Percentiles rank a stretch among this genome's conserved stretches.
Evolutionary conservation across 257 asterid species (phyloP).

Genomic region (Echium plantagineum): DNA sequence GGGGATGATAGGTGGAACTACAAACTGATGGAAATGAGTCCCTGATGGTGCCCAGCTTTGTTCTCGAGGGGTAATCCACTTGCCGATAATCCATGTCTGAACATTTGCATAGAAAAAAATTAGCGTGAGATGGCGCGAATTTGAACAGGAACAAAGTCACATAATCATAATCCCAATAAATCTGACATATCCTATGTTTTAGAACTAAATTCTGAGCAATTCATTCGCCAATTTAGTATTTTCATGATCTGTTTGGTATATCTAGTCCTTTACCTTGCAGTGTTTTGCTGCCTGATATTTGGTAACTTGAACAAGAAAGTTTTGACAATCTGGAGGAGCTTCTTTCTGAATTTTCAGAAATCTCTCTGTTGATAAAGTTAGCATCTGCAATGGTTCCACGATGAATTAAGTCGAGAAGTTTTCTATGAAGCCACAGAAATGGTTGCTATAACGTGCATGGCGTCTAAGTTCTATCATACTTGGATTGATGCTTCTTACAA

Average conservation of each 20-base stretch:
- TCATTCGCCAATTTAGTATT: not conserved
- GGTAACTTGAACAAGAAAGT: conserved; percentile 67
- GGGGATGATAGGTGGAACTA: conserved; percentile 65
- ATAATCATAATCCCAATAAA: not conserved
- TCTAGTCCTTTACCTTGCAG: conserved; percentile 43
- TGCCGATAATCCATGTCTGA: conserved; percentile 69
- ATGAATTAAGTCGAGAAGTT: not conserved
- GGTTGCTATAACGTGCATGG: not conserved
- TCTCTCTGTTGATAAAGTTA: conserved; percentile 70
- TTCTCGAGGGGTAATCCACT: conserved; percentile 53
- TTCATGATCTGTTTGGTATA: not conserved
- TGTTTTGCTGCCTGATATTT: conserved; percentile 61
- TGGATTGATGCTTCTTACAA: too few species aligned
- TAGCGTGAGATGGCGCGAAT: not conserved
- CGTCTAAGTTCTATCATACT: not conserved
- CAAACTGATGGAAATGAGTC: conserved; percentile 71
- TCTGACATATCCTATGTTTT: not conserved
- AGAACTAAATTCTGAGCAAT: not conserved
- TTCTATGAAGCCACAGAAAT: not conserved
- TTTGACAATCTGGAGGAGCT: conserved; percentile 46
- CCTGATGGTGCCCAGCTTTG: conserved; percentile 68
- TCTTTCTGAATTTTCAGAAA: conserved; percentile 70
- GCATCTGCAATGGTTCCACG: conserved; percentile 43
- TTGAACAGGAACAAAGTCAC: not conserved
- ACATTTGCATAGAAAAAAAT: not conserved